Conservation (phyloP, 2,329 filamentous ascomycete genomes). For the Pestalotiopsis sp. region DNA sequence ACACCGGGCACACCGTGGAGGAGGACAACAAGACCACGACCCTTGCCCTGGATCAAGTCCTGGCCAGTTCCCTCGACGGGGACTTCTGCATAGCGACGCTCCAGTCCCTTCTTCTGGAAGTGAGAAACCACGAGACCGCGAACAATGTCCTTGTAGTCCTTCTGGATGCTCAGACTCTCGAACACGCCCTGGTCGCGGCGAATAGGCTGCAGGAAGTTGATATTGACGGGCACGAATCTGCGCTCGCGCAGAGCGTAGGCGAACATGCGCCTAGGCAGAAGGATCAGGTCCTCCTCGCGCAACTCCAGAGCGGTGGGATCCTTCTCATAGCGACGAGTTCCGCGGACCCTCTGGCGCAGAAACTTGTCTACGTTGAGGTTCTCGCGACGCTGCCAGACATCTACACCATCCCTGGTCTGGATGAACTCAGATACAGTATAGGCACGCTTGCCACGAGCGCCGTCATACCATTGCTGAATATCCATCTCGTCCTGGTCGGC, state of each 20-base stretch:
- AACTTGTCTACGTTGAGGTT: slow-evolving; percentile 37
- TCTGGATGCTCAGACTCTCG: slow-evolving; percentile 41
- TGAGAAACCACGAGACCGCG: slow-evolving; percentile 42
- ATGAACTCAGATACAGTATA: slow-evolving; percentile 38
- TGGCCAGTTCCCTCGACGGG: slow-evolving; percentile 30
- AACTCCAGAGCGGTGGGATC: slow-evolving; percentile 29
- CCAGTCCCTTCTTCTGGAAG: slow-evolving; percentile 41
- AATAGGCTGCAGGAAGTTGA: slow-evolving; percentile 36
- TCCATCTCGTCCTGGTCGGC: slow-evolving; percentile 36
- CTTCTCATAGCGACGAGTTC: slow-evolving; percentile 35
- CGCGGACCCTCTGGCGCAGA: slow-evolving; percentile 36
- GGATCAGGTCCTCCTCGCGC: slow-evolving; percentile 32
- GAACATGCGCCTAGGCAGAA: slow-evolving; percentile 44
- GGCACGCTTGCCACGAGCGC: slow-evolving; percentile 30
- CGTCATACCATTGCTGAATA: slow-evolving; percentile 41
- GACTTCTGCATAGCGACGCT: slow-evolving; percentile 33
- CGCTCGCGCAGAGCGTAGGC: slow-evolving; percentile 43
- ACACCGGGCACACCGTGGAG: slow-evolving; percentile 51
- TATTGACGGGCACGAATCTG: slow-evolving; percentile 40
- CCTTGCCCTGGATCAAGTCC: slow-evolving; percentile 49
- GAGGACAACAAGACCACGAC: slow-evolving; percentile 45
- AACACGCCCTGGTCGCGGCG: slow-evolving; percentile 36
- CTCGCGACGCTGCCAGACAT: slow-evolving; percentile 39
- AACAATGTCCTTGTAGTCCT: slow-evolving; percentile 44
- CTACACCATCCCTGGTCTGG: slow-evolving; percentile 37